Conservation (phyloP, 495 filamentous ascomycete genomes). For the Trypethelium eluteriae region DNA sequence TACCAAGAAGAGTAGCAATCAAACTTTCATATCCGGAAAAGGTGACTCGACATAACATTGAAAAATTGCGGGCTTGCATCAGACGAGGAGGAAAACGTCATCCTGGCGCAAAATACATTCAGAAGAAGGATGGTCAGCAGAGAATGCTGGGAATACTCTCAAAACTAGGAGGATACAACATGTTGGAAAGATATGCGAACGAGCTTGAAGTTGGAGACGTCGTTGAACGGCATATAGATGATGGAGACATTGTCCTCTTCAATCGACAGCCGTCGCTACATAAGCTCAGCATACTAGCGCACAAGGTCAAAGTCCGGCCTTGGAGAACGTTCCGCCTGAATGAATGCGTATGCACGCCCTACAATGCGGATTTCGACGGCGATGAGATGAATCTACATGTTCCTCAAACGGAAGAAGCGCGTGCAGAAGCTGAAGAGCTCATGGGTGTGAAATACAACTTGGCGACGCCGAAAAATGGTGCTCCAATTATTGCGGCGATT, state of each 20-base stretch:
- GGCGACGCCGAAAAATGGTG: slow-evolving; percentile 91
- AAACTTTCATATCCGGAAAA: slow-evolving; percentile 92
- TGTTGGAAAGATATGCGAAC: slow-evolving; percentile 56
- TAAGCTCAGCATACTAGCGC: slow-evolving; percentile 94
- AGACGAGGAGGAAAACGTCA: slow-evolving; percentile 64
- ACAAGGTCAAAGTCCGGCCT: slow-evolving; percentile 84
- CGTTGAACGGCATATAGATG: slow-evolving; percentile 89
- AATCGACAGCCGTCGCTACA: slow-evolving; percentile 96
- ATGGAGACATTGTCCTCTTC: slow-evolving; percentile 94
- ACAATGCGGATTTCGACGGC: slow-evolving; percentile 98
- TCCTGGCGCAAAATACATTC: slow-evolving; percentile 78
- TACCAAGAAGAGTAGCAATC: slow-evolving; percentile 81
- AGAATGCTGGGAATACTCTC: slow-evolving; percentile 49
- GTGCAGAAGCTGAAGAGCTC: slow-evolving; percentile 86
- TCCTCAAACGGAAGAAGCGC: slow-evolving; percentile 93
- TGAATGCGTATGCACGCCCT: slow-evolving; percentile 95
- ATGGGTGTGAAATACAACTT: slow-evolving; percentile 99
- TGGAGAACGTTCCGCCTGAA: slow-evolving; percentile 96
- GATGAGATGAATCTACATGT: slow-evolving; percentile 99
- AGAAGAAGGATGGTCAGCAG: slow-evolving; percentile 59
- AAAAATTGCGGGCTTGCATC: slow-evolving; percentile 66
- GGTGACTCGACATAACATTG: slow-evolving; percentile 71
- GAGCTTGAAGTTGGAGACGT: slow-evolving; percentile 74
- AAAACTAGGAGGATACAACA: slow-evolving; percentile 48
- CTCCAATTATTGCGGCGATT: slow-evolving; percentile 95